phyloP scores from a whole-genome alignment of 306 rosid species.

The Trifolium repens region DNA sequence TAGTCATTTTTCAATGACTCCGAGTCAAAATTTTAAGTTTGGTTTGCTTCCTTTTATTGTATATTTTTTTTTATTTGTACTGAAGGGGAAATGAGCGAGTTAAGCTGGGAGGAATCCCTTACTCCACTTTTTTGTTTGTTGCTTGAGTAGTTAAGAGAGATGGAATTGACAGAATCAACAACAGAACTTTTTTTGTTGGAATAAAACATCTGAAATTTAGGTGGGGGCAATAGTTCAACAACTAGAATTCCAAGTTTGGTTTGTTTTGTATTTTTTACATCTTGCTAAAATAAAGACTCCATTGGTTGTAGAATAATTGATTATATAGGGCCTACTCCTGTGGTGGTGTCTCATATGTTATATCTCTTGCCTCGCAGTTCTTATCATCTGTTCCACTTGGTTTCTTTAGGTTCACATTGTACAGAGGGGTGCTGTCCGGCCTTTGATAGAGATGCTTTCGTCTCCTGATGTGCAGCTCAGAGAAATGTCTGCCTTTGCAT shows the following conservation, averaged over 20 bases:
- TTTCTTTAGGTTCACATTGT: conserved; percentile 87
- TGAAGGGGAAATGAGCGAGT: conserved; percentile 8
- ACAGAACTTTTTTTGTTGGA: neutral
- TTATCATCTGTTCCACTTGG: conserved; percentile 19
- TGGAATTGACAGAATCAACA: conserved; percentile 2
- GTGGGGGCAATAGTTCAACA: conserved; percentile 22
- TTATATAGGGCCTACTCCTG: conserved; percentile 21
- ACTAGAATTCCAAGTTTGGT: conserved; percentile 25
- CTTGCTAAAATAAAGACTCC: conserved; percentile 17
- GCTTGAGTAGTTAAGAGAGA: conserved; percentile 30
- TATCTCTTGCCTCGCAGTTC: neutral
- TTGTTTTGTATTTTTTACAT: conserved; percentile 9
- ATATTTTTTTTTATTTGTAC: conserved; percentile 19
- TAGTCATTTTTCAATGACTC: conserved; percentile 19
- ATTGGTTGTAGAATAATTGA: conserved; percentile 33
- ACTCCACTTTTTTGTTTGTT: conserved; percentile 10
- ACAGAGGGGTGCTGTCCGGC: conserved; percentile 97
- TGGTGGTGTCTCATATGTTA: conserved; percentile 25
- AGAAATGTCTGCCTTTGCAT: conserved; percentile 98
- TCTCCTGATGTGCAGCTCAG: conserved; percentile 91
- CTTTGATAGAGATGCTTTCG: conserved; percentile 97
- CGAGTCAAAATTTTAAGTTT: conserved; percentile 14
- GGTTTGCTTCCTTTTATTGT: conserved; percentile 27
- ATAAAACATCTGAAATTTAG: neutral
- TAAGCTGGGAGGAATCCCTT: conserved; percentile 23